phyloP scores from a whole-genome alignment of 2,329 filamentous ascomycete species.

The Fusarium transvaalense region DNA sequence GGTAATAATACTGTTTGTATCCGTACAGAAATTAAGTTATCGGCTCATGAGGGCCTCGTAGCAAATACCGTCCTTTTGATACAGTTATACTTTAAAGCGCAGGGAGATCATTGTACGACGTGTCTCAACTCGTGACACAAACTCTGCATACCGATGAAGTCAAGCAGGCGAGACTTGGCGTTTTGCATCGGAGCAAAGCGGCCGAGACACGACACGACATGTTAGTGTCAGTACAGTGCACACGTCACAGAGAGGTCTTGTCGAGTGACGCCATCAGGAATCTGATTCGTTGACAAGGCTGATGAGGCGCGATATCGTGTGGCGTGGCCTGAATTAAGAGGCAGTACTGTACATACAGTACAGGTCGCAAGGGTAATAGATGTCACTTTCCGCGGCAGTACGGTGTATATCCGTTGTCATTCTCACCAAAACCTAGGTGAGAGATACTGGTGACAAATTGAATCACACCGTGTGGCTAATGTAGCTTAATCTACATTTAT shows the following conservation, averaged over 20 bases:
- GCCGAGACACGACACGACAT: neutral
- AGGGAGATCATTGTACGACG: neutral
- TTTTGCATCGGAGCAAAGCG: neutral
- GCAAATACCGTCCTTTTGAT: neutral
- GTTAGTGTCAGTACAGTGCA: neutral
- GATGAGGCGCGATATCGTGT: neutral
- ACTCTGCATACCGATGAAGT: neutral
- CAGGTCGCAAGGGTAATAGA: too few species aligned
- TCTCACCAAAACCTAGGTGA: too few species aligned
- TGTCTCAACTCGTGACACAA: neutral
- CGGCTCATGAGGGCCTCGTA: neutral
- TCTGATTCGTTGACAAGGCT: neutral
- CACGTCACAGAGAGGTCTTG: neutral
- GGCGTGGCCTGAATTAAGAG: neutral
- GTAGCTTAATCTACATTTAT: too few species aligned
- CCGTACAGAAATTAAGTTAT: neutral
- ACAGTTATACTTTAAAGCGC: too few species aligned
- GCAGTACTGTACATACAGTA: too few species aligned
- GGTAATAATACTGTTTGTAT: neutral
- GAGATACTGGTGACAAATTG: too few species aligned
- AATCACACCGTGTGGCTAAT: too few species aligned
- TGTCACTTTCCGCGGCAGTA: too few species aligned
- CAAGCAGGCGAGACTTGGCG: neutral
- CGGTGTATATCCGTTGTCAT: too few species aligned
- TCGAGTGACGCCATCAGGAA: neutral